Base-by-base conservation (phyloP, 2,329 filamentous ascomycete genomes). In the Phaeomoniella chlamydospora region DNA sequence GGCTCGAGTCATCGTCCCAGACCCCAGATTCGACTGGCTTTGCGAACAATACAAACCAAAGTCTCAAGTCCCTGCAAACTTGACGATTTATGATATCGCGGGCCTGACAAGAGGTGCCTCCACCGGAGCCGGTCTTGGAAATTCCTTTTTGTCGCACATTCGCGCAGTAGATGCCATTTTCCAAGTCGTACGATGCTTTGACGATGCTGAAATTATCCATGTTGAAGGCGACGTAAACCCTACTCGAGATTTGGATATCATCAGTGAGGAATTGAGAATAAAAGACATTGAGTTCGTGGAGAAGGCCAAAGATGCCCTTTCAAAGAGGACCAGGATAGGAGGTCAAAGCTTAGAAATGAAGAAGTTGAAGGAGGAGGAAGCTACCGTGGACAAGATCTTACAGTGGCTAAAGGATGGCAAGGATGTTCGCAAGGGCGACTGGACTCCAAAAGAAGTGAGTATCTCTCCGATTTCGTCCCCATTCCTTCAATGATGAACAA, bases 221-320 rank as follows among this genome's bases (percentile, higher is more conserved):
- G 87, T 98, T 46, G 92, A 98, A 70, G 92, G 90, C 57, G 90
- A 98, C 52, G 92, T 98, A 50, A 83, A 98, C 64, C 92, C 90
- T 19, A 74, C 82, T 41, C 80, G 90, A 55, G 90, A 98, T 69
- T 64, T 98, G 48, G 82, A 85, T 54, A 98, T 98, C 59, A 96
- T 98, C 64, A 85, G 79, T 58, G 87, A 96, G 56, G 90, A 98
- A 67, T 68, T 98, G 54, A 78, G 88, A 44, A 78, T 94, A 60
- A 98, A 98, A 70, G 90, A 98, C 63, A 94, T 94, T 46, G 92
- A 98, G 67, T 98, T 96, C 57, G 77, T 83, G 41, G 87, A 94
- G 67, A 98, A 98, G 72, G 82, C 87, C 3, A 76, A 90, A 38
- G 92, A 96, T 59, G 77, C 72, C 58, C 71, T 93, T 49, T 78